Evolutionary conservation across 495 filamentous ascomycete genomes (phyloP).

Genomic region (Tuber microsphaerosporum): DNA sequence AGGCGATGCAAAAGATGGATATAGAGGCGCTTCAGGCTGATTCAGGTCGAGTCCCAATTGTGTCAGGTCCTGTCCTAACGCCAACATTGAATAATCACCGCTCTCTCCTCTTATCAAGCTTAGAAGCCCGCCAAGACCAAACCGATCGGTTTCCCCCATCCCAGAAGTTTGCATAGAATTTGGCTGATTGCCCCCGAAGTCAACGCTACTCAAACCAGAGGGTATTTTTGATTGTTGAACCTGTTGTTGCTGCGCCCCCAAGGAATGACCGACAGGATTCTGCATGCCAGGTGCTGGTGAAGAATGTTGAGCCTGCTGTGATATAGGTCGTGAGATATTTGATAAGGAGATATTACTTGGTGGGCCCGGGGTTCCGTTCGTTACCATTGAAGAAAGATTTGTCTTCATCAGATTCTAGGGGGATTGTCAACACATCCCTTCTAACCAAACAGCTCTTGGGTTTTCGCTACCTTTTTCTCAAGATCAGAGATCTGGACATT

Average conservation of each 20-base stretch:
- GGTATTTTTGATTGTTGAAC: conserved; percentile 48
- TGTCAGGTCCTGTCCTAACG: conserved; percentile 63
- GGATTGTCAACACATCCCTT: background rate
- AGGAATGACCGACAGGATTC: conserved; percentile 32
- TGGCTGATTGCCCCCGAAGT: conserved; percentile 30
- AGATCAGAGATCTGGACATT: conserved; percentile 33
- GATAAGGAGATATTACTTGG: conserved; percentile 31
- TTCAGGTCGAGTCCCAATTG: conserved; percentile 64
- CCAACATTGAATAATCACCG: conserved; percentile 56
- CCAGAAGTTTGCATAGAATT: conserved; percentile 45
- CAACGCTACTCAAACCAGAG: conserved; percentile 28
- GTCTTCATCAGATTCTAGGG: conserved; percentile 33
- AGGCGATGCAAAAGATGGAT: conserved; percentile 47
- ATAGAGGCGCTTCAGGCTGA: conserved; percentile 50
- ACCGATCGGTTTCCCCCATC: conserved; percentile 62
- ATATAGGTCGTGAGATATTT: conserved; percentile 51
- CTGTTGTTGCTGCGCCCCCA: conserved; percentile 45
- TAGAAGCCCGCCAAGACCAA: conserved; percentile 58
- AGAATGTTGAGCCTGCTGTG: conserved; percentile 48
- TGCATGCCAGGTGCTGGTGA: conserved; percentile 37
- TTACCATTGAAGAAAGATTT: conserved; percentile 23
- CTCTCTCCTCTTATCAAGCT: conserved; percentile 58
- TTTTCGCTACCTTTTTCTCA: conserved; percentile 33
- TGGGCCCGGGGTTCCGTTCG: conserved; percentile 35
- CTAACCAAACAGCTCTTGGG: background rate